These are phyloP conservation scores for Eucalyptus melliodora DNA, from an alignment of 345 rosid genomes.

Conservation along the genomic window DNA sequence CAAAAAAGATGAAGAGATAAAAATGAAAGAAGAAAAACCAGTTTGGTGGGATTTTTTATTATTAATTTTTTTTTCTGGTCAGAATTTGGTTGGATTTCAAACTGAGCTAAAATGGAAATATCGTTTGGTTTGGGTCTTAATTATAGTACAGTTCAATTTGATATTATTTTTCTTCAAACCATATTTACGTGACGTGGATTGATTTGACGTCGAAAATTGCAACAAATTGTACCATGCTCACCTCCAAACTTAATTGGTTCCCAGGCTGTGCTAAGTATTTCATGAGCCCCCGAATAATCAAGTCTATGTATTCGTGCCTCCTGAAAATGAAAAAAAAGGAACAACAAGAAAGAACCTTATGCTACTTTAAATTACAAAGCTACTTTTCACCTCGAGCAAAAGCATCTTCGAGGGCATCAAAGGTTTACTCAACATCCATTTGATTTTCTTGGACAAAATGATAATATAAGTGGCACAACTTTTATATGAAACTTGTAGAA, in stretches of 20 bases:
- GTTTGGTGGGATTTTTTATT: no score
- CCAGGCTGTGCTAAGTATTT: no score
- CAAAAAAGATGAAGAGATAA: background rate
- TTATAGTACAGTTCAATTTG: background rate
- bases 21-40: background rate
- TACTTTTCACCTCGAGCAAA: background rate
- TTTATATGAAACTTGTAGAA: accelerated
- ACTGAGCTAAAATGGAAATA: no score
- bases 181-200: background rate
- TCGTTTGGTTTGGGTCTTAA: background rate
- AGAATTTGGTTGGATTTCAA: no score
- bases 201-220: background rate
- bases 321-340: no score
- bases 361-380: background rate
- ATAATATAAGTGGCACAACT: no score
- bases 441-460: background rate
- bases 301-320: no score
- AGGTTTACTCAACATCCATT: background rate
- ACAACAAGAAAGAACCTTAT: background rate
- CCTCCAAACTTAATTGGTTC: background rate
- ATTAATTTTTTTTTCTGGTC: no score
- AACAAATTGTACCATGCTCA: background rate
- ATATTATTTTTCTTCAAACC: background rate
- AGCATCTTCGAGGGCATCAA: background rate
- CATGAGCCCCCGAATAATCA: no score